Evolutionary conservation across 148 eudicot species (phyloP).

Genomic region (Selenicereus undatus): DNA sequence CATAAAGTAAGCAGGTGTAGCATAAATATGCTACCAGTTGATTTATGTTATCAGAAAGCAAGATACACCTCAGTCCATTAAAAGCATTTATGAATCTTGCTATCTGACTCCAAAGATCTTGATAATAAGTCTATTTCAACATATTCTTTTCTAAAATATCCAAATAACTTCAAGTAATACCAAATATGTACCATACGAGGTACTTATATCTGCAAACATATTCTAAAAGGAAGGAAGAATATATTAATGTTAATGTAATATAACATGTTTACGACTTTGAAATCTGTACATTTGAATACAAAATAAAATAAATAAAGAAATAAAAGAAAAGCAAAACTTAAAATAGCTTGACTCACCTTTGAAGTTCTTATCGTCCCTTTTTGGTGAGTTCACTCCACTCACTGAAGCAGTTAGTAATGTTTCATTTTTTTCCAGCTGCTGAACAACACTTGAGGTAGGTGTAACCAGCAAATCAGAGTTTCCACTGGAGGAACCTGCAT

Average conservation of each 20-base stretch:
- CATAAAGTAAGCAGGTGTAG: neutral
- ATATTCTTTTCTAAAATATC: too few relatives aligned
- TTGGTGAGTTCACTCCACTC: slow-evolving; percentile 13
- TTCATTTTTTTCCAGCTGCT: slow-evolving; percentile 18
- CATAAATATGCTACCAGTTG: too few relatives aligned
- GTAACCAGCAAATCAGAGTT: slow-evolving; percentile 6
- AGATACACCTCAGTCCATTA: too few relatives aligned
- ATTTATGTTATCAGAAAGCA: too few relatives aligned
- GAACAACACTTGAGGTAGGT: slow-evolving; percentile 17
- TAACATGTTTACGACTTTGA: neutral
- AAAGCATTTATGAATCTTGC: too few relatives aligned
- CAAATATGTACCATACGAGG: neutral
- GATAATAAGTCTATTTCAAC: too few relatives aligned
- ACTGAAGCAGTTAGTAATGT: slow-evolving; percentile 12
- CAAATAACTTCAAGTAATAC: too few relatives aligned
- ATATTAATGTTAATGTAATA: neutral
- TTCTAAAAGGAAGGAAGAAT: neutral
- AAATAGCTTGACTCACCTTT: slow-evolving; percentile 28
- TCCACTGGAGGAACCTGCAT: slow-evolving; percentile 23
- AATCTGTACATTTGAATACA: neutral
- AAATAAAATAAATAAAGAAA: neutral
- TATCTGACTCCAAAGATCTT: too few relatives aligned
- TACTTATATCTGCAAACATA: too few relatives aligned
- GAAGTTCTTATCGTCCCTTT: slow-evolving; percentile 24
- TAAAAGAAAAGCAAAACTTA: neutral